Percentiles rank a stretch among this genome's conserved stretches.
Evolutionary conservation across 2,329 filamentous ascomycete species (phyloP).

Genomic region (Apiospora malaysiana): DNA sequence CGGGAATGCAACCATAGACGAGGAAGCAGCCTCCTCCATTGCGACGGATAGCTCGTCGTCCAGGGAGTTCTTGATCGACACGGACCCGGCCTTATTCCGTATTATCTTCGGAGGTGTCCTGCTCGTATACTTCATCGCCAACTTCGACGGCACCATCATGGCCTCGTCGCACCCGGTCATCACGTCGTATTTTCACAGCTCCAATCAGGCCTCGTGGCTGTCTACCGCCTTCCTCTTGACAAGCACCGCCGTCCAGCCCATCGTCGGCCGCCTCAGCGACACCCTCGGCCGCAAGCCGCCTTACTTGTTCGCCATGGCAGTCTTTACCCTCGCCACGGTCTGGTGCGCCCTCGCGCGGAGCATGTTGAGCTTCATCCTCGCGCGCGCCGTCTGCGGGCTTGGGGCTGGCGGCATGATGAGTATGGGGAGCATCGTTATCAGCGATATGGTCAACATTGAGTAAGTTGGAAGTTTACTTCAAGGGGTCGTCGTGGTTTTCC

Average conservation of each 20-base stretch:
- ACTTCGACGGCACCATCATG: slow-evolving; percentile 83
- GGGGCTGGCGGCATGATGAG: slow-evolving; percentile 75
- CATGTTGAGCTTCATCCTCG: slow-evolving; percentile 73
- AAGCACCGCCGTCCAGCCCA: slow-evolving; percentile 76
- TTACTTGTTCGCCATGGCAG: slow-evolving; percentile 66
- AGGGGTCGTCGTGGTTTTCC: neutral
- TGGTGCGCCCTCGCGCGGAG: slow-evolving; percentile 73
- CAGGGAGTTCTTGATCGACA: slow-evolving; percentile 49
- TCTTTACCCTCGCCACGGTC: slow-evolving; percentile 69
- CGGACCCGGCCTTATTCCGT: slow-evolving; percentile 61
- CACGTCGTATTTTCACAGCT: slow-evolving; percentile 78
- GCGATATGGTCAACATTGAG: slow-evolving; percentile 76
- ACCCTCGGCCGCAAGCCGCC: slow-evolving; percentile 71
- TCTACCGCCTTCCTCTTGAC: slow-evolving; percentile 81
- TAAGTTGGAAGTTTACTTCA: slow-evolving; percentile 42
- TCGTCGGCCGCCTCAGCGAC: slow-evolving; percentile 77
- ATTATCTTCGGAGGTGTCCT: slow-evolving; percentile 66
- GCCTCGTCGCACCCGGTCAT: slow-evolving; percentile 82
- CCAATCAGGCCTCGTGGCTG: slow-evolving; percentile 82
- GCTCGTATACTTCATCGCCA: slow-evolving; percentile 62
- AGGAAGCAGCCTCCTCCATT: neutral
- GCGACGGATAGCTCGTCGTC: slow-evolving; percentile 17
- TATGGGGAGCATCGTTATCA: slow-evolving; percentile 73
- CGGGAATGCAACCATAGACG: neutral
- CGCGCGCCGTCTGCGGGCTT: slow-evolving; percentile 73